These are phyloP conservation scores for Barbarea vulgaris DNA, from an alignment of 345 rosid species.

Conservation along the genomic window DNA sequence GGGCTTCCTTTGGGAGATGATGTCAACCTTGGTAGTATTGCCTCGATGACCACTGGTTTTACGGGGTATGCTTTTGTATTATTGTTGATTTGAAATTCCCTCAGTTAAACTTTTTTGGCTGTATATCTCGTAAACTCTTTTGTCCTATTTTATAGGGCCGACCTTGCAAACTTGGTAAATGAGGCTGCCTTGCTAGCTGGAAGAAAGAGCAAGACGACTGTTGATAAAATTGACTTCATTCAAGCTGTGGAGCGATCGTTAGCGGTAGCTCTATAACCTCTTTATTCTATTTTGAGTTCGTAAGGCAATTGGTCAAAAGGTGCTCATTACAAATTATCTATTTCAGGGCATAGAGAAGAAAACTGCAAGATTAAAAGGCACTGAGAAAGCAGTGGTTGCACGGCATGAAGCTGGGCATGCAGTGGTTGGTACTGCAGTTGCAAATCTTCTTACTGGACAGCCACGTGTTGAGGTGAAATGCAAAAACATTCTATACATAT, in stretches of 20 bases:
- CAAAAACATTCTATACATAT: neutral
- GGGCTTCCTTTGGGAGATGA: conserved; percentile 82
- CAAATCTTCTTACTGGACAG: conserved; percentile 86
- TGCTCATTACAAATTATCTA: conserved; percentile 7
- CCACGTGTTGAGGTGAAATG: conserved; percentile 81
- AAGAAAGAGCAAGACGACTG: conserved; percentile 71
- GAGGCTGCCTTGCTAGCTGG: conserved; percentile 99
- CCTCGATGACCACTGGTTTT: conserved; percentile 97
- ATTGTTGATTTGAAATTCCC: neutral
- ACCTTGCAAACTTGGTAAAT: conserved; percentile 95
- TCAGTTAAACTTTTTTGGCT: neutral
- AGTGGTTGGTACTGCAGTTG: conserved; percentile 95
- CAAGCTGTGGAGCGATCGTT: conserved; percentile 93
- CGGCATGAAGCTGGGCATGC: conserved; percentile 99
- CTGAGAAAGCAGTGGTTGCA: conserved; percentile 94
- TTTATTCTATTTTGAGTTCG: neutral
- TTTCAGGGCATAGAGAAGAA: conserved; percentile 96
- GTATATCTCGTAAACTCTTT: neutral
- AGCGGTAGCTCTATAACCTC: conserved; percentile 61
- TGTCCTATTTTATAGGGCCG: conserved; percentile 66
- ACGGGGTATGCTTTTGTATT: conserved; percentile 63
- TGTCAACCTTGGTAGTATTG: conserved; percentile 74
- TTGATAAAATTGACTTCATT: conserved; percentile 84
- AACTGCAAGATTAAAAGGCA: conserved; percentile 80
- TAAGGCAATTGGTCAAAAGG: neutral